These are phyloP conservation scores for Tilletia walkeri DNA, from an alignment of 1,284 basidiomycete genomes.

Conservation along the genomic window DNA sequence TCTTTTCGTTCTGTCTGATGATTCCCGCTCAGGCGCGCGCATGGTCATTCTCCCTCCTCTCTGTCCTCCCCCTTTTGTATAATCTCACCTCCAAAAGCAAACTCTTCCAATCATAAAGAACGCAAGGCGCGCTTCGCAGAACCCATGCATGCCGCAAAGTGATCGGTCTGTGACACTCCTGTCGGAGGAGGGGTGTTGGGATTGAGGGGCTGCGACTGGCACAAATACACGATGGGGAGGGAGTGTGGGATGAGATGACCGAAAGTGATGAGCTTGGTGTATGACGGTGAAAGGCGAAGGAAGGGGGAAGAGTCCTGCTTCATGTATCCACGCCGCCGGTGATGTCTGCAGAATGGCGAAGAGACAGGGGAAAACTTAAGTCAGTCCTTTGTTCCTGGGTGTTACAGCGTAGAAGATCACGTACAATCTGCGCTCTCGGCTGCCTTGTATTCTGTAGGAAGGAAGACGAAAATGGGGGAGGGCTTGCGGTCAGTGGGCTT, in stretches of 20 bases:
- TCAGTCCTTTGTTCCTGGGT: neutral
- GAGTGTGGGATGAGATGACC: too few relatives aligned
- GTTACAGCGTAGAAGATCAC: neutral
- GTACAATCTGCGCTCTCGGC: slow-evolving; percentile 46
- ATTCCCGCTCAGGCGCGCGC: too few relatives aligned
- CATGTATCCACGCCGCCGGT: neutral
- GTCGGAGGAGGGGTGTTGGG: neutral
- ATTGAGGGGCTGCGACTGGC: neutral
- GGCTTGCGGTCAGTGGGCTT: neutral
- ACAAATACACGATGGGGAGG: neutral
- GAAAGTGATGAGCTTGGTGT: too few relatives aligned
- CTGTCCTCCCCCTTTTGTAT: too few relatives aligned
- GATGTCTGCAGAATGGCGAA: neutral
- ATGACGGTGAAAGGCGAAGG: neutral
- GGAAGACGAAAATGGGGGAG: neutral
- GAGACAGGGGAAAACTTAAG: neutral
- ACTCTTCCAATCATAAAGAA: too few relatives aligned
- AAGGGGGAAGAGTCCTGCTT: neutral
- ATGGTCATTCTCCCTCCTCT: too few relatives aligned
- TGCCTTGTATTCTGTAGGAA: slow-evolving; percentile 40
- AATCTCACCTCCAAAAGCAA: too few relatives aligned
- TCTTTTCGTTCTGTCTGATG: too few relatives aligned
- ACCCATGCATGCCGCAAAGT: too few relatives aligned
- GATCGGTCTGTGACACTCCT: too few relatives aligned
- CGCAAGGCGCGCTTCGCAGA: too few relatives aligned